Conservation (phyloP, 148 eudicot species). For the Nepenthes mirabilis region DNA sequence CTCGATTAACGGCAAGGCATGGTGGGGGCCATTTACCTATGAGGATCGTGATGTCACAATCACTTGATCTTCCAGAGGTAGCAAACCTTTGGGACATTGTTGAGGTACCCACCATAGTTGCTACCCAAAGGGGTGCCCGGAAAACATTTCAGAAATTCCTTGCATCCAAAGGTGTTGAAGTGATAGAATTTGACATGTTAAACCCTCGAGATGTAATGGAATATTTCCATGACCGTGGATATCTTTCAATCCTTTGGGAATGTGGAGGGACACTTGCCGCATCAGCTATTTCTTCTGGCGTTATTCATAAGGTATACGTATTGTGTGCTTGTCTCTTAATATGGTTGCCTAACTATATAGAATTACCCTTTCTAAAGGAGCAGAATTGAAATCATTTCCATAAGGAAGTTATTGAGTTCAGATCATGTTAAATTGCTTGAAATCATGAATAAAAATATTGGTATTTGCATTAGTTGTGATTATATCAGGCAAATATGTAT, state of each 20-base stretch:
- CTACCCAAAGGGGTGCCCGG: constrained; percentile 89
- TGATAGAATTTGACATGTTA: constrained; percentile 82
- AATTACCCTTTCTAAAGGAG: too few relatives aligned
- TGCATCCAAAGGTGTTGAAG: constrained; percentile 94
- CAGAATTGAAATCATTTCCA: too few relatives aligned
- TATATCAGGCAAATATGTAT: too few relatives aligned
- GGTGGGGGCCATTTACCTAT: constrained; percentile 83
- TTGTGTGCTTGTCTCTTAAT: too few relatives aligned
- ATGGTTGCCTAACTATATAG: too few relatives aligned
- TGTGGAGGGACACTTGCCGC: constrained; percentile 96
- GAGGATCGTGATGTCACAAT: constrained; percentile 82
- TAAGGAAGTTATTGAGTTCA: too few relatives aligned
- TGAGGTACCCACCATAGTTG: constrained; percentile 81
- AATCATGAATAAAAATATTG: too few relatives aligned
- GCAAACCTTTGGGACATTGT: constrained; percentile 82
- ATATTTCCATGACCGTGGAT: constrained; percentile 86
- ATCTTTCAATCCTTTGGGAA: constrained; percentile 91
- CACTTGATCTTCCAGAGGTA: constrained; percentile 84
- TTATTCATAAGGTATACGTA: constrained; percentile 66
- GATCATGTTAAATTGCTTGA: too few relatives aligned
- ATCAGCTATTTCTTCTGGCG: constrained; percentile 82
- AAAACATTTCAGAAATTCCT: constrained; percentile 86
- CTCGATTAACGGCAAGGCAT: constrained; percentile 81
- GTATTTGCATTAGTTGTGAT: too few relatives aligned
- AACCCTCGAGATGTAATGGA: constrained; percentile 83